phyloP scores from a whole-genome alignment of 257 asterid genomes.

The Echium plantagineum region DNA sequence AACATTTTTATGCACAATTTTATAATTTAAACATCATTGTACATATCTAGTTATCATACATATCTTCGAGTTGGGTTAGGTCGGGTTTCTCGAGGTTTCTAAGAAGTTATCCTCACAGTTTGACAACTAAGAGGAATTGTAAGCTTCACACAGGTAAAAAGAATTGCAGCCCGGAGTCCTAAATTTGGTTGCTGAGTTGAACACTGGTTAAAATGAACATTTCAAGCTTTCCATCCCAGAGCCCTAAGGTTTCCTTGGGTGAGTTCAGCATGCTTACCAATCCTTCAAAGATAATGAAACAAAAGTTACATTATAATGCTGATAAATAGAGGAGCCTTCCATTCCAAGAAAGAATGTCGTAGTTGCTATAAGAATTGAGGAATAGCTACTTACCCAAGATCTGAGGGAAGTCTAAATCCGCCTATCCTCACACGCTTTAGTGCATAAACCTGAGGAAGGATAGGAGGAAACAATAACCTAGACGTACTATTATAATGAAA shows the following conservation, averaged over 20 bases:
- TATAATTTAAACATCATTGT: no score
- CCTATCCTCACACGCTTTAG: constrained; percentile 88
- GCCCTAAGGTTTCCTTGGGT: constrained; percentile 49
- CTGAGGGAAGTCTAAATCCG: constrained; percentile 86
- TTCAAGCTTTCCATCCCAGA: constrained; percentile 52
- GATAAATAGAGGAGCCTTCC: neutral
- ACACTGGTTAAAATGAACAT: neutral
- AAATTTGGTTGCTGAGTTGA: no score
- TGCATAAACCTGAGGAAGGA: constrained; percentile 59
- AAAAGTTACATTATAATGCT: neutral
- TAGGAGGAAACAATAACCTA: neutral
- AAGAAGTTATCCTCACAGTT: no score
- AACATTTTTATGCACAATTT: no score
- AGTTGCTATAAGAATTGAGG: neutral
- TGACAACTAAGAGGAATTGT: no score
- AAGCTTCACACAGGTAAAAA: no score
- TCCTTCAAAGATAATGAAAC: constrained; percentile 28
- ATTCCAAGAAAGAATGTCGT: neutral
- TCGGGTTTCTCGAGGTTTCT: no score
- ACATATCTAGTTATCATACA: no score
- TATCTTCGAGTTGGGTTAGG: no score
- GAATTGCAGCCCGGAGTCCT: no score
- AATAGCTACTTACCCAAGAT: constrained; percentile 59
- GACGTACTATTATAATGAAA: constrained; percentile 1
- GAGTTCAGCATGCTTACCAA: constrained; percentile 67